Evolutionary conservation across 2,329 filamentous ascomycete genomes (phyloP).

Genomic region (Pestalotiopsis sp.): DNA sequence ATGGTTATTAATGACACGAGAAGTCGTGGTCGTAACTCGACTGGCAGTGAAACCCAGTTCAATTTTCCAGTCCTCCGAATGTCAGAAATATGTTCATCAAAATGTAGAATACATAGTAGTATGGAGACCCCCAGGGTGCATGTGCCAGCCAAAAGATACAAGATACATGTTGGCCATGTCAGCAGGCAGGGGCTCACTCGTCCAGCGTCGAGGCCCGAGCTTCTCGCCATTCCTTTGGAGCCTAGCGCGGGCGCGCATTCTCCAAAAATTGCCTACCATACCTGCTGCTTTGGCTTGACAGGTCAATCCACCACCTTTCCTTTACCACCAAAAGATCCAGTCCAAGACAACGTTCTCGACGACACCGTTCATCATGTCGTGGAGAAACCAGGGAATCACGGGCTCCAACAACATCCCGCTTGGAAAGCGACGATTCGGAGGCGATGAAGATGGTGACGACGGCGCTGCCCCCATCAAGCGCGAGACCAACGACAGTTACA

Average conservation of each 20-base stretch:
- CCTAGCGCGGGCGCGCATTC: background rate
- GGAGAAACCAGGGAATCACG: slow-evolving; percentile 82
- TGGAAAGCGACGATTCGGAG: slow-evolving; percentile 81
- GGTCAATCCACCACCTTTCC: background rate
- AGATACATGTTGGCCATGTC: too few relatives aligned
- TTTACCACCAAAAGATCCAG: background rate
- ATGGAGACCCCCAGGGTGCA: too few relatives aligned
- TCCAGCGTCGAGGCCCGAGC: background rate
- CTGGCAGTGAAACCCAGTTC: too few relatives aligned
- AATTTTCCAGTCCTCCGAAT: too few relatives aligned
- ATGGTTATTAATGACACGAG: too few relatives aligned
- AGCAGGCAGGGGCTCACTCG: too few relatives aligned
- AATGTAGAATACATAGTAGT: too few relatives aligned
- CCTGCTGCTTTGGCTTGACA: background rate
- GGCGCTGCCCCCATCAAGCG: slow-evolving; percentile 26
- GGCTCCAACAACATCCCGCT: slow-evolving; percentile 98
- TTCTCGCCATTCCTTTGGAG: background rate
- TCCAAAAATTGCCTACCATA: background rate
- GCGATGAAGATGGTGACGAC: slow-evolving; percentile 47
- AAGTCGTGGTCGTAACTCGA: too few relatives aligned
- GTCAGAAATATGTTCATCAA: too few relatives aligned
- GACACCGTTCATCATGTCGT: slow-evolving; percentile 54
- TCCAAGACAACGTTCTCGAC: background rate
- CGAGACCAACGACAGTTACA: slow-evolving; percentile 28
- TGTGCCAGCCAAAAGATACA: too few relatives aligned